phyloP scores from a whole-genome alignment of 1,139 yeast species.

The Taiozyma sp. region DNA sequence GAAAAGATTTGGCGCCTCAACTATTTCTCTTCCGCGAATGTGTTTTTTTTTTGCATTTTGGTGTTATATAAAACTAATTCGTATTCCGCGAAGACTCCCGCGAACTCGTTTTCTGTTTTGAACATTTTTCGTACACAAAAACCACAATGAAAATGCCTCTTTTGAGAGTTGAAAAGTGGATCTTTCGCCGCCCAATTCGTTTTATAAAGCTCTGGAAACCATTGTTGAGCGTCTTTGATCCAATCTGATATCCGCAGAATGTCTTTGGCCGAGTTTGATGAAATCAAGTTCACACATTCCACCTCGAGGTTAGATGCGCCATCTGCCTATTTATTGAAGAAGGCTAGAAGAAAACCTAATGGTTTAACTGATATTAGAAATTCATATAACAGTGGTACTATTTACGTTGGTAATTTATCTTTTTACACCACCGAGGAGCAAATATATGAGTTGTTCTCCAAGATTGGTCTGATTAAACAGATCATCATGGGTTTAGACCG shows the following conservation, averaged over 20 bases:
- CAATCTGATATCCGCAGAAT: constrained; percentile 1
- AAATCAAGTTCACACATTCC: constrained; percentile 38
- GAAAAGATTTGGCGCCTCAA: no score
- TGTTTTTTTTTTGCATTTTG: no score
- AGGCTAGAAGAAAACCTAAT: constrained; percentile 43
- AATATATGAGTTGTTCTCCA: constrained; percentile 75
- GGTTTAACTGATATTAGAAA: constrained; percentile 56
- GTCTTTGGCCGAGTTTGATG: constrained; percentile 36
- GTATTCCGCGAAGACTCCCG: no score
- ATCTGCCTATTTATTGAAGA: constrained; percentile 65
- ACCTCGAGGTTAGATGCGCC: constrained; percentile 74
- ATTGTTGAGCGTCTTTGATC: no score
- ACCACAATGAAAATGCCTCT: no score
- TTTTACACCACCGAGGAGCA: constrained; percentile 94
- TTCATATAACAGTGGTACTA: constrained; percentile 62
- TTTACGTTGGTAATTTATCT: constrained; percentile 83
- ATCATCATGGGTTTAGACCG: constrained; percentile 94
- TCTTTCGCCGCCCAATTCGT: no score
- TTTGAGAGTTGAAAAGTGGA: no score
- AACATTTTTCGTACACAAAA: no score
- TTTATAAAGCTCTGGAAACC: no score
- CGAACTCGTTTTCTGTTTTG: no score
- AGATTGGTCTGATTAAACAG: constrained; percentile 63
- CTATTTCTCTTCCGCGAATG: no score
- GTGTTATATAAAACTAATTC: no score